Percentiles rank a stretch among this genome's conserved stretches.
These are phyloP conservation scores for Phyllosticta ampelicida DNA, from an alignment of 2,329 filamentous ascomycete genomes.

Conservation along the genomic window DNA sequence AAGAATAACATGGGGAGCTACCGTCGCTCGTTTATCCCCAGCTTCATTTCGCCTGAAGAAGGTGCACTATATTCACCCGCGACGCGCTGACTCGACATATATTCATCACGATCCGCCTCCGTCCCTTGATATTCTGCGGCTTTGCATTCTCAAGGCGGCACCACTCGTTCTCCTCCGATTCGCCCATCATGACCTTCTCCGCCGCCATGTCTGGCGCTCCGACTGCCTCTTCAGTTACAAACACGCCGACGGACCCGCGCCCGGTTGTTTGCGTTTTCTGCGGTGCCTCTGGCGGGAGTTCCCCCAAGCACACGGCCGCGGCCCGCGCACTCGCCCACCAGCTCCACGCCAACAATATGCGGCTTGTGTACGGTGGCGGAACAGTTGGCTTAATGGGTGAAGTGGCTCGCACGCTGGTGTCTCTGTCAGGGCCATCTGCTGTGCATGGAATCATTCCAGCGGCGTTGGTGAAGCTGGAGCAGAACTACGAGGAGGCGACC, in stretches of 20 bases:
- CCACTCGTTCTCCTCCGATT: not conserved
- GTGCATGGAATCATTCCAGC: conserved; percentile 93
- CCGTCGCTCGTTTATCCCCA: not conserved
- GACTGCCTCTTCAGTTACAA: not conserved
- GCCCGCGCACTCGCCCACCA: conserved; percentile 63
- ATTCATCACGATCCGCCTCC: not conserved
- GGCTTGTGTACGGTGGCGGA: conserved; percentile 88
- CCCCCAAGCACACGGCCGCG: conserved; percentile 63
- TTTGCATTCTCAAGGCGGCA: not conserved
- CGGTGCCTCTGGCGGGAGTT: conserved; percentile 65
- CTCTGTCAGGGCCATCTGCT: conserved; percentile 64
- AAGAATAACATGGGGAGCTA: not conserved
- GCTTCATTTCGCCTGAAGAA: not conserved
- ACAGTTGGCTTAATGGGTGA: conserved; percentile 95
- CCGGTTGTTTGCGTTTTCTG: conserved; percentile 90
- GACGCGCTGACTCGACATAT: not conserved
- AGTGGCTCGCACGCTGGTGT: conserved; percentile 73
- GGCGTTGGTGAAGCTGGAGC: conserved; percentile 71
- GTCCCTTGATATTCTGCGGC: not conserved
- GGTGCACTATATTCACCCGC: not conserved
- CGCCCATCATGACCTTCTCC: conserved; percentile 16
- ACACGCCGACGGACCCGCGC: conserved; percentile 14
- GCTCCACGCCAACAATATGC: conserved; percentile 67
- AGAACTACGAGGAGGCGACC: conserved; percentile 45
- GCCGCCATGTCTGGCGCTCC: not conserved